A percentile compares a stretch with the other conserved stretches of the same genome.
Evolutionary conservation across 2,329 filamentous ascomycete genomes (phyloP).

Genomic region (Aspergillus brunneoviolaceus): DNA sequence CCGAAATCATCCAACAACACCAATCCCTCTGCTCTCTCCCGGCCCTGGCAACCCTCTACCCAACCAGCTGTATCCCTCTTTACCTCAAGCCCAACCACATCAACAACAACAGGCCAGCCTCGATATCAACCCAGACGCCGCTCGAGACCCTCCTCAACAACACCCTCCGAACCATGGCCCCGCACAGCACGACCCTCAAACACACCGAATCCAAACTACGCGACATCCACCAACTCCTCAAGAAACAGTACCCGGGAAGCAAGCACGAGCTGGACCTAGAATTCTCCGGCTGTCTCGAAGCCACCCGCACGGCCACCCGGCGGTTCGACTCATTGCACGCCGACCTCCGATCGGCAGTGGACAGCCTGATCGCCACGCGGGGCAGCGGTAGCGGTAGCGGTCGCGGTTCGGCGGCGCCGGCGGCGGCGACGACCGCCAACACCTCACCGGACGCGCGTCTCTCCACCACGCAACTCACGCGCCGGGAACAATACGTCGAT

Average conservation of each 20-base stretch:
- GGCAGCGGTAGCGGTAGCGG: background rate
- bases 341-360: conserved; percentile 37
- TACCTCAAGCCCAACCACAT: conserved; percentile 11
- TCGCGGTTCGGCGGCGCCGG: background rate
- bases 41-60: conserved; percentile 27
- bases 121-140: conserved; percentile 20
- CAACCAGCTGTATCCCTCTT: conserved; percentile 27
- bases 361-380: conserved; percentile 30
- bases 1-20: conserved; percentile 36
- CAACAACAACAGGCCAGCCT: conserved; percentile 10
- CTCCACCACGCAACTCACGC: conserved; percentile 28
- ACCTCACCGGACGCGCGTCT: conserved; percentile 23
- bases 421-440: conserved; percentile 15
- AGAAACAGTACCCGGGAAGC: conserved; percentile 28
- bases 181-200: conserved; percentile 28
- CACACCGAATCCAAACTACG: conserved; percentile 33
- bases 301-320: conserved; percentile 31
- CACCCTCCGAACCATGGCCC: conserved; percentile 28
- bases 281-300: conserved; percentile 35
- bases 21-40: conserved; percentile 29
- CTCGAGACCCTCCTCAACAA: conserved; percentile 31
- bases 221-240: conserved; percentile 28
- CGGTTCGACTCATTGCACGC: conserved; percentile 37
- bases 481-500: conserved; percentile 35
- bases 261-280: conserved; percentile 40